phyloP scores from a whole-genome alignment of 1,139 yeast genomes.

The Candida pseudocylindracea region DNA sequence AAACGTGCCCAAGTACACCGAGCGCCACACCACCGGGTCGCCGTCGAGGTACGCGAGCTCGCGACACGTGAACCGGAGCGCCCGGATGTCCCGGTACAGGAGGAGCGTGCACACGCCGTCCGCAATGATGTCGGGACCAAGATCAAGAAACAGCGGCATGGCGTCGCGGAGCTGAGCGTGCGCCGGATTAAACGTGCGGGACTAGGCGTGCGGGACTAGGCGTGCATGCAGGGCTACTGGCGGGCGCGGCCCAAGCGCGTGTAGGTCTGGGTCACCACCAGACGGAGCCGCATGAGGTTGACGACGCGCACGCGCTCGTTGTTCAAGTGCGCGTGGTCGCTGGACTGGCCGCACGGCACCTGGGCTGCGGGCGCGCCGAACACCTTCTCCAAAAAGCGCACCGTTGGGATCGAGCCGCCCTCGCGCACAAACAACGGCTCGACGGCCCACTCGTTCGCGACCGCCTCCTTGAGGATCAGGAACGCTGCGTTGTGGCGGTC shows the following conservation, averaged over 20 bases:
- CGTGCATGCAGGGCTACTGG: conserved; percentile 4
- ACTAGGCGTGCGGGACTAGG: too few relatives aligned
- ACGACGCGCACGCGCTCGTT: conserved; percentile 67
- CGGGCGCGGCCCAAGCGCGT: conserved; percentile 10
- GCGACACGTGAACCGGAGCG: too few relatives aligned
- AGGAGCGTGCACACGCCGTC: too few relatives aligned
- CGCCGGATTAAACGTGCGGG: too few relatives aligned
- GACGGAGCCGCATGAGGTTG: conserved; percentile 55
- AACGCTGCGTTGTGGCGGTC: conserved; percentile 61
- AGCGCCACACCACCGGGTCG: too few relatives aligned
- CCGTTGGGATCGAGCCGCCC: conserved; percentile 92
- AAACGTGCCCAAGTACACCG: too few relatives aligned
- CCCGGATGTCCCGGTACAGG: too few relatives aligned
- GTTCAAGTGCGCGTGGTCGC: conserved; percentile 84
- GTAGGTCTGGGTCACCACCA: conserved; percentile 35
- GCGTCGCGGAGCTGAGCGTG: too few relatives aligned
- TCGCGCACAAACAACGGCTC: conserved; percentile 73
- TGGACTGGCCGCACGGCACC: conserved; percentile 88
- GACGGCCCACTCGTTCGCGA: conserved; percentile 40
- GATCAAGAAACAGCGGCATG: too few relatives aligned
- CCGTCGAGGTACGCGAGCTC: too few relatives aligned
- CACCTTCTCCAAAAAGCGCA: conserved; percentile 61
- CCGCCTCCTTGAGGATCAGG: conserved; percentile 33
- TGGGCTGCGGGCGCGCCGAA: conserved; percentile 85
- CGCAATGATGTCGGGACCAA: too few relatives aligned